Evolutionary conservation across 1,139 yeast species (phyloP).

Genomic region (Entelexis sorbosivorans): DNA sequence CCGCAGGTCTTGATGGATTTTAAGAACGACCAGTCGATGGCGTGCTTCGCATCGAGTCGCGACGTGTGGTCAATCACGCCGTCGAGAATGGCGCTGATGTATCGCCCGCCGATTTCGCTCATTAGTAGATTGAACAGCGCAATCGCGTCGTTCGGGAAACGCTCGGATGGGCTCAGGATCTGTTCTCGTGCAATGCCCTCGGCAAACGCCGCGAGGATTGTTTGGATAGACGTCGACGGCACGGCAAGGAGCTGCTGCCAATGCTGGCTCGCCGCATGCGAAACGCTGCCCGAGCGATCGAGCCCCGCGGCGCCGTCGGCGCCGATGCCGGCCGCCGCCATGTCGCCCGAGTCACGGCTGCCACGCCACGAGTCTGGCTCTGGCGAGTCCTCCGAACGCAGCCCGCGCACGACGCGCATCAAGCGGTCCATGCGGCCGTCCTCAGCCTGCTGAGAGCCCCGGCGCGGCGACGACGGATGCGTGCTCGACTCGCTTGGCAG

Average conservation of each 20-base stretch:
- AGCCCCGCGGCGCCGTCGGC: not conserved
- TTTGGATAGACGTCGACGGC: constrained; percentile 40
- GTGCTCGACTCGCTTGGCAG: not conserved
- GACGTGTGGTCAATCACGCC: constrained; percentile 34
- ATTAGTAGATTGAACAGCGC: constrained; percentile 58
- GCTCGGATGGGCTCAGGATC: constrained; percentile 54
- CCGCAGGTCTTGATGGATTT: constrained; percentile 19
- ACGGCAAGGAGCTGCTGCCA: constrained; percentile 6
- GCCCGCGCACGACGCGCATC: constrained; percentile 13
- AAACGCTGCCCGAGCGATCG: not conserved
- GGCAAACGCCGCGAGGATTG: constrained; percentile 56
- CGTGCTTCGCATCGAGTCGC: constrained; percentile 16
- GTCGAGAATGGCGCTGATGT: constrained; percentile 66
- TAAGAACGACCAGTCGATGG: constrained; percentile 20
- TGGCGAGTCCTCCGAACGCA: constrained; percentile 13
- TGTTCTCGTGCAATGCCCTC: constrained; percentile 72
- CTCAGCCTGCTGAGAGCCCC: constrained; percentile 1
- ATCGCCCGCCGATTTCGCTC: constrained; percentile 60
- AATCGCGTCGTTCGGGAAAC: constrained; percentile 51
- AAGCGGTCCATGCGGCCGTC: constrained; percentile 19
- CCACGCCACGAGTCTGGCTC: not conserved
- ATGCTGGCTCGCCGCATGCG: not conserved
- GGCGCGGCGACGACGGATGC: not conserved
- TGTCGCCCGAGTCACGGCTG: not conserved
- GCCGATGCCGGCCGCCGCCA: not conserved